Percentiles rank a stretch among this genome's conserved stretches.
phyloP scores from a whole-genome alignment of 371 early-diverging fungal genomes.

The Parasitella parasitica region DNA sequence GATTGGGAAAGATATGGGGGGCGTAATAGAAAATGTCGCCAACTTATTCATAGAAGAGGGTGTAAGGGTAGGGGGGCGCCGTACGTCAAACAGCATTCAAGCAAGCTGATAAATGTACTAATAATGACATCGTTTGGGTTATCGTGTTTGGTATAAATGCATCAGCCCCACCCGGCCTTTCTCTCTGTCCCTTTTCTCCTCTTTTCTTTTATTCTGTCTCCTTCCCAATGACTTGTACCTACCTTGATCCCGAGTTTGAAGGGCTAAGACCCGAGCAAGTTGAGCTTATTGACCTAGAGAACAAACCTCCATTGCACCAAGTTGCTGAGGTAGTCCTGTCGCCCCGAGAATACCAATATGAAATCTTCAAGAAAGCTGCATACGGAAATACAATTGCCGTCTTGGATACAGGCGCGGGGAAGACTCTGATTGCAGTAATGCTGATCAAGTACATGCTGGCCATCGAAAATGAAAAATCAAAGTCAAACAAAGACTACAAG shows the following conservation, averaged over 20 bases:
- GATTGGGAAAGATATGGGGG: not conserved
- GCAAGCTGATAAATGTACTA: no score
- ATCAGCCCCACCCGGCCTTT: no score
- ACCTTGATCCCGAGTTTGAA: not conserved
- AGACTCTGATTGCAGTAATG: constrained; percentile 84
- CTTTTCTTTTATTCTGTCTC: not conserved
- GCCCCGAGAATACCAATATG: constrained; percentile 76
- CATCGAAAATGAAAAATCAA: constrained; percentile 20
- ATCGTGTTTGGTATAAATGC: no score
- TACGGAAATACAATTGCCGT: constrained; percentile 78
- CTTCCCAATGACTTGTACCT: not conserved
- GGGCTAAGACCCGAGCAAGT: not conserved
- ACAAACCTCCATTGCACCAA: not conserved
- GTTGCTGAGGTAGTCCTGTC: not conserved
- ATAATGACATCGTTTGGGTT: no score
- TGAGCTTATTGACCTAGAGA: not conserved
- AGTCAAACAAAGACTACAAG: constrained; percentile 9
- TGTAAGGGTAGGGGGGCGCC: no score
- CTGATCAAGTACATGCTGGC: constrained; percentile 70
- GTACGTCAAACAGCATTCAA: no score
- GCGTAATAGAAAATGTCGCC: not conserved
- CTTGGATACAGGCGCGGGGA: constrained; percentile 89
- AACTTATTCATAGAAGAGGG: not conserved
- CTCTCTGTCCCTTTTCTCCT: not conserved
- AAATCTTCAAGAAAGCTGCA: constrained; percentile 65